These are phyloP conservation scores for Daldinia sp. DNA, from an alignment of 2,329 filamentous ascomycete genomes.

Conservation along the genomic window DNA sequence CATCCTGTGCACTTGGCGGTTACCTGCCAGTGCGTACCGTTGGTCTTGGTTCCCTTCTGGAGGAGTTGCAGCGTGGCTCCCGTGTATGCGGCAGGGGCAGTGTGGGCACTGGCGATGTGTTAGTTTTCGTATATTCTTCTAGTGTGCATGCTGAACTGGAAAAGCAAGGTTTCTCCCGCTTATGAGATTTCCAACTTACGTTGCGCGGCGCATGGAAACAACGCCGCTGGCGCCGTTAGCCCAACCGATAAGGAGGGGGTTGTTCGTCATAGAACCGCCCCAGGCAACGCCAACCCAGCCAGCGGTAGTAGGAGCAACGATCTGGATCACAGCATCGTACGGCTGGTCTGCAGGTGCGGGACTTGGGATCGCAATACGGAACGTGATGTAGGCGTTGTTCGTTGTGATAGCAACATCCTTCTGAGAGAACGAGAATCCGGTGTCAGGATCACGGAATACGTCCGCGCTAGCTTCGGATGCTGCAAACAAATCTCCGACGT, in stretches of 20 bases:
- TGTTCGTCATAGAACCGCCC: slow-evolving; percentile 60
- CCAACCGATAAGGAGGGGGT: slow-evolving; percentile 57
- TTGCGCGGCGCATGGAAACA: slow-evolving; percentile 54
- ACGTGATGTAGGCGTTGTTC: slow-evolving; percentile 40
- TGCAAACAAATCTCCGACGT: background rate
- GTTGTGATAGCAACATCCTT: slow-evolving; percentile 41
- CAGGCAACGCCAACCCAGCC: slow-evolving; percentile 59
- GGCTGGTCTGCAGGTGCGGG: slow-evolving; percentile 40
- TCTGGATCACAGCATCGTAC: slow-evolving; percentile 55
- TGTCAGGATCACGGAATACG: slow-evolving; percentile 42
- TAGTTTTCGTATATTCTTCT: background rate
- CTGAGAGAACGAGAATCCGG: slow-evolving; percentile 46
- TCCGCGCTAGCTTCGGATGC: slow-evolving; percentile 39
- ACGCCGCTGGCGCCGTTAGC: slow-evolving; percentile 52
- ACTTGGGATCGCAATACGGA: slow-evolving; percentile 50
- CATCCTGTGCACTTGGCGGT: slow-evolving; percentile 51
- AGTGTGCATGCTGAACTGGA: background rate
- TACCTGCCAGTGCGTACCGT: slow-evolving; percentile 53
- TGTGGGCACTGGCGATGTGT: slow-evolving; percentile 45
- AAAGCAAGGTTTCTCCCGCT: background rate
- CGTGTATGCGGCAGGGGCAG: slow-evolving; percentile 45
- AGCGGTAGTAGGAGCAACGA: slow-evolving; percentile 53
- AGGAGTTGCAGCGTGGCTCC: slow-evolving; percentile 47
- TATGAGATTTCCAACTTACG: slow-evolving; percentile 48
- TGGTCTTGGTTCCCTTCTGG: slow-evolving; percentile 49